Percentiles rank a stretch among this genome's conserved stretches.
Conservation (phyloP, 2,329 filamentous ascomycete genomes). For the Hypoxylon sp. region DNA sequence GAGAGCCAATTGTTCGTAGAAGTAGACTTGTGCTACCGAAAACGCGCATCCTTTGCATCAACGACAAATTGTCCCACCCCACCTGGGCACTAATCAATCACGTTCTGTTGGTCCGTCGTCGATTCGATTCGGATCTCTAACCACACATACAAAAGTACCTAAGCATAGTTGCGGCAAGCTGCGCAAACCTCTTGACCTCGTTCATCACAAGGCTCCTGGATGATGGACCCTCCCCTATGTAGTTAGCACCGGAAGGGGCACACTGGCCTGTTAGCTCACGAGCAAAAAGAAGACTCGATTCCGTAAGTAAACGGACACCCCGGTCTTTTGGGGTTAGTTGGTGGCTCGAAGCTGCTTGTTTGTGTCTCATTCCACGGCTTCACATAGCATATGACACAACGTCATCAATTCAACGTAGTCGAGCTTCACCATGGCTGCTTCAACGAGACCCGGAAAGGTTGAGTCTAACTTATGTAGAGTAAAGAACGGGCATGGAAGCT, state of each 20-base stretch:
- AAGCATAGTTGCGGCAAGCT: slow-evolving; percentile 32
- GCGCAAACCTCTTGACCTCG: slow-evolving; percentile 29
- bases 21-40: slow-evolving; percentile 43
- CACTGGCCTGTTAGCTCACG: slow-evolving; percentile 12
- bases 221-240: slow-evolving; percentile 3
- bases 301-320: slow-evolving; percentile 7
- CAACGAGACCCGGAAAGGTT: slow-evolving; percentile 18
- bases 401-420: slow-evolving; percentile 35
- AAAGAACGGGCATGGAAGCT: slow-evolving; percentile 31
- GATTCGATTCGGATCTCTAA: slow-evolving; percentile 43
- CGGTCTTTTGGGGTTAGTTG: slow-evolving; percentile 10
- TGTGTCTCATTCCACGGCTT: slow-evolving; percentile 40
- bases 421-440: slow-evolving; percentile 24
- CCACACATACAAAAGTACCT: slow-evolving; percentile 41
- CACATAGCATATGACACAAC: slow-evolving; percentile 37
- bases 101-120: slow-evolving; percentile 44
- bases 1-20: slow-evolving; percentile 37
- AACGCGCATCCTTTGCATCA: slow-evolving; percentile 43
- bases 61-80: slow-evolving; percentile 52
- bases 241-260: slow-evolving; percentile 4
- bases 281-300: slow-evolving; percentile 16
- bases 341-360: slow-evolving; percentile 29
- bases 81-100: slow-evolving; percentile 42
- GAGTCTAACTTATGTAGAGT: slow-evolving; percentile 22
- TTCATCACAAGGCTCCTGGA: slow-evolving; percentile 15